These are phyloP conservation scores for Bonia amplexicaulis DNA, from an alignment of 176 grass and related monocot genomes.

Conservation along the genomic window DNA sequence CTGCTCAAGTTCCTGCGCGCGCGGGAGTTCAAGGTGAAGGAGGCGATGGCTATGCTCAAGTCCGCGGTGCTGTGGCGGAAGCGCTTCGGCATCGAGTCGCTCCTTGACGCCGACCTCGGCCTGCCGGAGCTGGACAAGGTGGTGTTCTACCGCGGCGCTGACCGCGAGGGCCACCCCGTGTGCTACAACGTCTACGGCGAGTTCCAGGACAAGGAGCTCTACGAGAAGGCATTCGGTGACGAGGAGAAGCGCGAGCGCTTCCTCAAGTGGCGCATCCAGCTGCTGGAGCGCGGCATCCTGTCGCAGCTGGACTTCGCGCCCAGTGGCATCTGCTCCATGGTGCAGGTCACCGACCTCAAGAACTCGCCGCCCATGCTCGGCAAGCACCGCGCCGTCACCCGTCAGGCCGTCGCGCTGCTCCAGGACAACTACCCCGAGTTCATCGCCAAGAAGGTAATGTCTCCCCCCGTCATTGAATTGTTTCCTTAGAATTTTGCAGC, in stretches of 20 bases:
- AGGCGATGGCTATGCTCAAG: constrained; percentile 79
- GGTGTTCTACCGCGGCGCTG: constrained; percentile 70
- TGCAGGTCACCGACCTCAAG: constrained; percentile 95
- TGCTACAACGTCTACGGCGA: constrained; percentile 96
- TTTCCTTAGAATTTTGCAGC: too few species aligned
- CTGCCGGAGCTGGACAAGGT: constrained; percentile 72
- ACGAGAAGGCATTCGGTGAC: constrained; percentile 91
- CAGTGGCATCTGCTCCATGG: constrained; percentile 78
- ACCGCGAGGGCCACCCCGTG: constrained; percentile 78
- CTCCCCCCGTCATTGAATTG: background rate
- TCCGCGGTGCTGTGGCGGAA: constrained; percentile 84
- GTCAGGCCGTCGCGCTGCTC: constrained; percentile 72
- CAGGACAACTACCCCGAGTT: constrained; percentile 99
- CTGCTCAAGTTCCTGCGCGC: constrained; percentile 96
- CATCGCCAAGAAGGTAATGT: constrained; percentile 91
- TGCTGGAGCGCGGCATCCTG: constrained; percentile 81
- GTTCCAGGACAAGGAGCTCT: constrained; percentile 96
- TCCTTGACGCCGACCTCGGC: constrained; percentile 70
- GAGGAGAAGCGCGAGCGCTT: constrained; percentile 89
- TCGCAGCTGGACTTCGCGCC: constrained; percentile 76
- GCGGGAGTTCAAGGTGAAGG: constrained; percentile 91
- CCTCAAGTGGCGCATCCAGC: constrained; percentile 98
- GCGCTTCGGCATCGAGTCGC: constrained; percentile 75
- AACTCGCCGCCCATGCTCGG: constrained; percentile 89
- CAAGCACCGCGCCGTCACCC: constrained; percentile 86